Evolutionary conservation across 2,329 filamentous ascomycete species (phyloP), one percentile per base, ranked within the genome.

Genomic region (Aspergillus sojae): DNA sequence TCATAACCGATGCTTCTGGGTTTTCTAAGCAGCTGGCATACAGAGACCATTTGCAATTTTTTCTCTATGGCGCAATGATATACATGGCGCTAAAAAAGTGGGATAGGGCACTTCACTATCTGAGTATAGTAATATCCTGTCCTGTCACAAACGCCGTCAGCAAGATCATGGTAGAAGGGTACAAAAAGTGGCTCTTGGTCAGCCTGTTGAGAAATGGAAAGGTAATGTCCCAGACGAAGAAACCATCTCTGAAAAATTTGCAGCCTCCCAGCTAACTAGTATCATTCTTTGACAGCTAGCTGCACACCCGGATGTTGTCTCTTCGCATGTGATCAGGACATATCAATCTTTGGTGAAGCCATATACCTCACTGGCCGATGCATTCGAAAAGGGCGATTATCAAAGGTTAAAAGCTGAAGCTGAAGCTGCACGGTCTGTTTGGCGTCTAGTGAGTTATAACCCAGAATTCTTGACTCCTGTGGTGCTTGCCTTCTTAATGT

Each of bases 151-250:
- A 88, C 23, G 81, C 83, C 36, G 84, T 87, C 41, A 94, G 90
- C 76, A 89, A 88, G 74, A 84, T 96, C 57, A 95, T 95, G 90
- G 83, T 91, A 4, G 93, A 97, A 68, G 92, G 92, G 6, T 94
- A 96, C 82, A 96, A 94, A 80, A 96, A 94, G 78, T 97, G 93
- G 91, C 75, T 96, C 10, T 80, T 99, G 19, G 85, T 93, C 11
- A 88, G 88, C 59, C 83, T 97, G 60, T 81, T 99, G 21, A 83
- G 86, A 7, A 81, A 88, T 59, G 94, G 93, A 68, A 86, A 83
- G 70, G 81, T 86, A 70, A 76, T 43, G 32, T 48, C 2, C 32
- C 14, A 46, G n/a, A 14, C 9, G 21, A 34, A n/a, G 4, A 53
- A 39, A 45, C 62, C 19, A 50, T n/a, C 39, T 19, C 16, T 41